These are phyloP conservation scores for Sclerotinia subarctica DNA, from an alignment of 2,329 filamentous ascomycete genomes.

Conservation along the genomic window DNA sequence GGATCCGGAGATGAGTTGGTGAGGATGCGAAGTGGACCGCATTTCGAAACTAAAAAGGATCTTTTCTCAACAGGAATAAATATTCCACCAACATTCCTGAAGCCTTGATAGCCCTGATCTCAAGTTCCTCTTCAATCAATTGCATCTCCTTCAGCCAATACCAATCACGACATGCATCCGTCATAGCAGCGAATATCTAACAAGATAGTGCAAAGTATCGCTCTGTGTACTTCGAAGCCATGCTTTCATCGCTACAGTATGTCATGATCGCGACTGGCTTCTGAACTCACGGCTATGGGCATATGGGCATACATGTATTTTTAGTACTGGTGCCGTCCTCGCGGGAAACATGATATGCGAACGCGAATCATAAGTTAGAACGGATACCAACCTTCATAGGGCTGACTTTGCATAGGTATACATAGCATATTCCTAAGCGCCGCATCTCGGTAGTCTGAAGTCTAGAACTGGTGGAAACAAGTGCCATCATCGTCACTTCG, in stretches of 20 bases:
- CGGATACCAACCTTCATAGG: background rate
- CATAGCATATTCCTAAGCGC: background rate
- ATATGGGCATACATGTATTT: background rate
- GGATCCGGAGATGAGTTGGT: background rate
- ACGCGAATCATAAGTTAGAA: background rate
- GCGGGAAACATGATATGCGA: background rate
- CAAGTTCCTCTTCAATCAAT: background rate
- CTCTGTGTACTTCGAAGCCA: background rate
- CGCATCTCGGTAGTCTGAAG: background rate
- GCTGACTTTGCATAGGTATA: background rate
- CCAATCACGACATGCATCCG: background rate
- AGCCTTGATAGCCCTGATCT: background rate
- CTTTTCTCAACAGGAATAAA: background rate
- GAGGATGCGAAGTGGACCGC: background rate
- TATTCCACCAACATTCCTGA: background rate
- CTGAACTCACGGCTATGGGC: background rate
- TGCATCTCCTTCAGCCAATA: background rate
- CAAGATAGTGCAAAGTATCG: no score
- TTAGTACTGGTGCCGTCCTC: background rate
- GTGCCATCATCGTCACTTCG: background rate
- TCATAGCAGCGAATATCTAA: background rate
- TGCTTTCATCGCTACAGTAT: background rate
- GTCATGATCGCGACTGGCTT: background rate
- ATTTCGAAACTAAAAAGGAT: background rate
- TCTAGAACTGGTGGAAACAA: background rate